Conservation (phyloP, 1,284 basidiomycete genomes). For the Pseudozyma pruni region DNA sequence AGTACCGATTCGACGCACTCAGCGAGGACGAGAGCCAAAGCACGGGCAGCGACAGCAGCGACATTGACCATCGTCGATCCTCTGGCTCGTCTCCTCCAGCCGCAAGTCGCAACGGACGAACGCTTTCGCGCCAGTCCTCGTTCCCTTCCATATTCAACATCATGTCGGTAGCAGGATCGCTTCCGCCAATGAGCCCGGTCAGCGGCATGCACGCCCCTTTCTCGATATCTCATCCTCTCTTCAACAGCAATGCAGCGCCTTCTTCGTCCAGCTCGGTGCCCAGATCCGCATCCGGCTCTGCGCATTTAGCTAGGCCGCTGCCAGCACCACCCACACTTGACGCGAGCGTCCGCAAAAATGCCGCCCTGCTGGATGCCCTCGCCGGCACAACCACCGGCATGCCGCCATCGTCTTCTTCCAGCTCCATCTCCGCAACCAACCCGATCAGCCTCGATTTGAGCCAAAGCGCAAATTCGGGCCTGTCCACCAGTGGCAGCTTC, state of each 20-base stretch:
- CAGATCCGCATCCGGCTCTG: conserved; percentile 11
- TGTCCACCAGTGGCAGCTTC: conserved; percentile 18
- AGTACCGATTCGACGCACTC: conserved; percentile 10
- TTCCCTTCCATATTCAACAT: conserved; percentile 3
- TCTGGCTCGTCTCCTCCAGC: no score
- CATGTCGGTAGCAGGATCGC: conserved; percentile 28
- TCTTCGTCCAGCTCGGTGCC: conserved; percentile 17
- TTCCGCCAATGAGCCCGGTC: conserved; percentile 19
- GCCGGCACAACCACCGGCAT: conserved; percentile 19
- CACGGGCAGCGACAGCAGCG: conserved; percentile 1
- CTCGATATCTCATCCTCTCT: conserved; percentile 45
- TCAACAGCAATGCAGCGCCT: conserved; percentile 17
- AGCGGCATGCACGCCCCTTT: conserved; percentile 37
- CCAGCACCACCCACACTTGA: conserved; percentile 5
- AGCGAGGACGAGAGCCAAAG: neutral
- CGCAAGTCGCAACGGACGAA: neutral
- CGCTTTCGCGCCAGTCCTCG: conserved; percentile 1
- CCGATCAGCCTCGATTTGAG: conserved; percentile 28
- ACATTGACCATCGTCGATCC: neutral
- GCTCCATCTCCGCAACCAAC: conserved; percentile 10
- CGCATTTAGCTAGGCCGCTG: conserved; percentile 1
- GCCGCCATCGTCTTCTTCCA: conserved; percentile 13
- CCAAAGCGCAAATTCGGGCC: conserved; percentile 27
- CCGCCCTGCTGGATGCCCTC: conserved; percentile 31
- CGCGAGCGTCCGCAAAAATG: conserved; percentile 13